Percentiles rank a stretch among this genome's conserved stretches.
These are phyloP conservation scores for Quercus parvula DNA, from an alignment of 306 rosid genomes.

Conservation along the genomic window DNA sequence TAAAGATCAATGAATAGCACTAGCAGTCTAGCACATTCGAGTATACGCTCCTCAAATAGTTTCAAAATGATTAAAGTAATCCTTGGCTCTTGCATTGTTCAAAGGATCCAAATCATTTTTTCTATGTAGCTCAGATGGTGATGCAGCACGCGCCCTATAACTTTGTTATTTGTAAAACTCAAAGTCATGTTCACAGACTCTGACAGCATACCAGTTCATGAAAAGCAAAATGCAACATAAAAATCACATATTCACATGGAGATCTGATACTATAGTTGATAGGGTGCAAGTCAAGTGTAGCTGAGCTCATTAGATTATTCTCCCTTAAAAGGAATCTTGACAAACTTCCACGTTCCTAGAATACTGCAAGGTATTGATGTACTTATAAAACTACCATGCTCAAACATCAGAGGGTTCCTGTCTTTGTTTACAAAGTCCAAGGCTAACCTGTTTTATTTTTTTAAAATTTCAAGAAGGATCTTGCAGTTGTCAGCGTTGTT, in stretches of 20 bases:
- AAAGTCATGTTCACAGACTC: neutral
- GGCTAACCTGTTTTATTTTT: neutral
- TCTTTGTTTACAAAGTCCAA: neutral
- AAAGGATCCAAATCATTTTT: neutral
- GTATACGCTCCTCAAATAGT: neutral
- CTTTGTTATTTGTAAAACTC: neutral
- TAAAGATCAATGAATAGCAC: constrained; percentile 12
- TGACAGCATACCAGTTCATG: constrained; percentile 5
- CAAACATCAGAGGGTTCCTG: neutral
- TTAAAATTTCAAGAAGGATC: neutral
- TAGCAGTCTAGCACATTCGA: constrained; percentile 8
- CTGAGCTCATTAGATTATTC: constrained; percentile 19
- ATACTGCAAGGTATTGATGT: neutral
- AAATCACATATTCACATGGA: constrained; percentile 11
- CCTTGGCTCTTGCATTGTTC: neutral
- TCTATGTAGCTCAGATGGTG: neutral
- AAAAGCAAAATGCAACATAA: neutral
- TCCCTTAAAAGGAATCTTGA: neutral
- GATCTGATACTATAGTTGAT: neutral
- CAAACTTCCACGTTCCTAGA: neutral
- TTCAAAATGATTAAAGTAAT: constrained; percentile 11
- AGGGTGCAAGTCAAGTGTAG: neutral
- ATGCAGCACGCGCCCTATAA: constrained; percentile 11
- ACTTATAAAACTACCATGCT: neutral
- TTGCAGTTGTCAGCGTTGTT: neutral